Percentiles rank a stretch among this genome's conserved stretches.
phyloP scores from a whole-genome alignment of 2,329 filamentous ascomycete genomes.

The Alternaria longipes region DNA sequence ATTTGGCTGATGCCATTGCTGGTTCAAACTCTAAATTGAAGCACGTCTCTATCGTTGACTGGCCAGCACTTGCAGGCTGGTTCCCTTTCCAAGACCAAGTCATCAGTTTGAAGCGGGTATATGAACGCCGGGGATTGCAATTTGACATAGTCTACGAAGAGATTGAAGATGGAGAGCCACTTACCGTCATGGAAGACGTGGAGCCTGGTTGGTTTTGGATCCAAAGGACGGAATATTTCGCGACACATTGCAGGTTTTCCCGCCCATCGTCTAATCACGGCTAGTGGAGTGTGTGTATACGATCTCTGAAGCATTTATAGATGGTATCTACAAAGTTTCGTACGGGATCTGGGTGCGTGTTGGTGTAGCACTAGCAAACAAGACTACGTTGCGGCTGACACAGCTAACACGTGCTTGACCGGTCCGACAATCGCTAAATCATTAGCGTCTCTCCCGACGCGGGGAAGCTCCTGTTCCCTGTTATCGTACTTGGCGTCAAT shows the following conservation, averaged over 20 bases:
- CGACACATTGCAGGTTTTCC: neutral
- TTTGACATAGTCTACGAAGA: slow-evolving; percentile 5
- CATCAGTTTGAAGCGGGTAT: neutral
- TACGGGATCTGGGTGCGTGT: neutral
- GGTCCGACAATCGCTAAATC: neutral
- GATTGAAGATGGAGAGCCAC: neutral
- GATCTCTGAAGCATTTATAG: neutral
- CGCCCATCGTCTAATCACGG: neutral
- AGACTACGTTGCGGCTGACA: neutral
- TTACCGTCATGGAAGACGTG: neutral
- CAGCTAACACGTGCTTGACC: neutral
- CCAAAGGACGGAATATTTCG: slow-evolving; percentile 10
- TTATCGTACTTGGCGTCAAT: neutral
- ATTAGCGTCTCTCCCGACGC: slow-evolving; percentile 5
- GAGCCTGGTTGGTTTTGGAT: slow-evolving; percentile 14
- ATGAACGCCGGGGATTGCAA: neutral
- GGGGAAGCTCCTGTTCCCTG: neutral
- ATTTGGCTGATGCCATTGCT: neutral
- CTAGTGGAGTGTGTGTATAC: neutral
- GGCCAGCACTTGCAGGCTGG: slow-evolving; percentile 6
- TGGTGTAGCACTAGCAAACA: neutral
- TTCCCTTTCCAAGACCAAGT: neutral
- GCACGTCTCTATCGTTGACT: slow-evolving; percentile 10
- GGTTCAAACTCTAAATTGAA: slow-evolving; percentile 2
- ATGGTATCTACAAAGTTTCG: neutral